Percentiles rank a stretch among this genome's conserved stretches.
phyloP scores from a whole-genome alignment of 495 filamentous ascomycete genomes.

The Staphylotrichum longicolle region DNA sequence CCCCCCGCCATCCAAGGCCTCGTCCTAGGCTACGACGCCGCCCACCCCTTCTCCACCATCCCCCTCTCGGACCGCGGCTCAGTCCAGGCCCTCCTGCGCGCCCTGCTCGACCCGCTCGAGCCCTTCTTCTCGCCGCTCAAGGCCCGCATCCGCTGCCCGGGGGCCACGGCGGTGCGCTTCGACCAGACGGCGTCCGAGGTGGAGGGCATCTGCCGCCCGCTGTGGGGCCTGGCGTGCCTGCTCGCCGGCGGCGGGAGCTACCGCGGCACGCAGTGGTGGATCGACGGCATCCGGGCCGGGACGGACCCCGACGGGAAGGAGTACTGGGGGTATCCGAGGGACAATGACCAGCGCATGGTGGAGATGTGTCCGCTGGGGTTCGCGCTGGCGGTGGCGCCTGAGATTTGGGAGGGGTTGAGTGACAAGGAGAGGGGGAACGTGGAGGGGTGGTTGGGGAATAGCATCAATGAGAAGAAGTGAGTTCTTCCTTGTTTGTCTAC shows the following conservation, averaged over 20 bases:
- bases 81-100: constrained; percentile 56
- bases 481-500: constrained; percentile 11
- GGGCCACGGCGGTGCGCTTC: constrained; percentile 65
- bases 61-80: constrained; percentile 48
- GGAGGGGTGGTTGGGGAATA: constrained; percentile 63
- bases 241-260: constrained; percentile 65
- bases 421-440: constrained; percentile 59
- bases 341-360: constrained; percentile 80
- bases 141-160: constrained; percentile 57
- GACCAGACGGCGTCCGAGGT: constrained; percentile 75
- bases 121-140: constrained; percentile 61
- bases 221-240: constrained; percentile 71
- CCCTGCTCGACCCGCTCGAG: constrained; percentile 61
- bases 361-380: constrained; percentile 75
- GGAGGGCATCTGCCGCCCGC: constrained; percentile 70
- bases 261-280: constrained; percentile 59
- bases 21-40: constrained; percentile 48
- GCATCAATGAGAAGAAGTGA: constrained; percentile 69
- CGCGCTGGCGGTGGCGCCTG: constrained; percentile 60
- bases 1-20: constrained; percentile 37
- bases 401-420: constrained; percentile 65
- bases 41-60: constrained; percentile 52
- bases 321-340: constrained; percentile 71
- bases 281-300: constrained; percentile 63
- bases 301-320: constrained; percentile 64